Base-by-base conservation (phyloP, 2,329 filamentous ascomycete genomes). In the Helotiales sp. region DNA sequence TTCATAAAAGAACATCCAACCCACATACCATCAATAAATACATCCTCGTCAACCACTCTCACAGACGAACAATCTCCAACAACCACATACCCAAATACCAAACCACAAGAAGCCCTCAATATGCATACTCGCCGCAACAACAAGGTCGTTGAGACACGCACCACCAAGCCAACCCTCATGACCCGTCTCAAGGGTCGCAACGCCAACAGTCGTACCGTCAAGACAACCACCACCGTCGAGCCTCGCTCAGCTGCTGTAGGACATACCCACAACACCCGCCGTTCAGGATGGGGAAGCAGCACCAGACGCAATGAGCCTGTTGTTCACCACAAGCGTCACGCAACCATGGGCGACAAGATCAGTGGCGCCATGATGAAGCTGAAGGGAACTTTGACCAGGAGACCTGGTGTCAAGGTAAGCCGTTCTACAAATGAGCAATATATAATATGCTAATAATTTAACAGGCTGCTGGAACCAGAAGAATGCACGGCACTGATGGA, bases 401-500 rank as follows among this genome's bases (percentile, higher is more conserved):
- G 85, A 38, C 87, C 89, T 2, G 90, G 86, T 24, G 75, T 88
- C 63, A 93, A 93, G 85, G 84, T 85, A 74, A 60, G 71, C 69
- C 9, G 2, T 44, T 7, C 22, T 44, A 7, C n/a, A 27, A 25
- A 24, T 40, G 1, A 13, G 4, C 6, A n/a, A 40, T 22, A 31
- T 27, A 34, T 25, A 12, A 42, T 33, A 24, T 54, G 2, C 49
- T 51, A 63, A n/a, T 36, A 19, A 5, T 42, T 24, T 52, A 52
- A n/a, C 55, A 89, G 85, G 88, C 87, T 71, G 87, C 88, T 65
- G 88, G 88, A 27, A 88, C 87, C 50, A 80, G 88, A 59, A 81
- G 88, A 55, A 90, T 90, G 86, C 82, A 84, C 65, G 88, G 88
- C 38, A 91, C 88, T 47, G 88, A 91, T 72, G 88, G 88, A 2